phyloP scores from a whole-genome alignment of 2,329 filamentous ascomycete species.

The Didymella glomerata region DNA sequence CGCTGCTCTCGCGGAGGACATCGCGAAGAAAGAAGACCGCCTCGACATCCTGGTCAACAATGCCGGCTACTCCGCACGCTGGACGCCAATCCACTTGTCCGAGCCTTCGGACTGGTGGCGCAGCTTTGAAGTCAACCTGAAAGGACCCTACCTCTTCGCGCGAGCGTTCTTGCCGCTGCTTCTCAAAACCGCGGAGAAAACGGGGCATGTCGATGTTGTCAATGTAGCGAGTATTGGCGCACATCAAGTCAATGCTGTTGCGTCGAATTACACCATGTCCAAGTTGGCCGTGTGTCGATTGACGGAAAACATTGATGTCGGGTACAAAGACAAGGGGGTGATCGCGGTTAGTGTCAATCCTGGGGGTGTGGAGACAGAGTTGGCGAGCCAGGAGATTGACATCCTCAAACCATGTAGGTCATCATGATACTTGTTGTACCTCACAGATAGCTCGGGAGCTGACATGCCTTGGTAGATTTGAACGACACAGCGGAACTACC shows the following conservation, averaged over 20 bases:
- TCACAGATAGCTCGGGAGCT: neutral
- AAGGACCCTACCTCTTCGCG: conserved; percentile 57
- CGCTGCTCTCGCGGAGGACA: conserved; percentile 41
- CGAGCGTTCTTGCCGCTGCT: conserved; percentile 58
- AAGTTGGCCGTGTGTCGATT: conserved; percentile 62
- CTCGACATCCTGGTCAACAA: conserved; percentile 62
- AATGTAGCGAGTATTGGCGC: conserved; percentile 59
- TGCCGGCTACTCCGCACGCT: conserved; percentile 51
- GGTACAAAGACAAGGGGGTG: conserved; percentile 43
- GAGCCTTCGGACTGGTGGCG: conserved; percentile 54
- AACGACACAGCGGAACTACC: conserved; percentile 21
- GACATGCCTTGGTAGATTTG: neutral
- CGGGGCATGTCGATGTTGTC: conserved; percentile 48
- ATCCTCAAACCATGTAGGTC: conserved; percentile 7
- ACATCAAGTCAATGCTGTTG: conserved; percentile 19
- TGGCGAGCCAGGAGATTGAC: conserved; percentile 14
- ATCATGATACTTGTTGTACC: neutral
- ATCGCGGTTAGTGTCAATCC: conserved; percentile 37
- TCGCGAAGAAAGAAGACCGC: conserved; percentile 33
- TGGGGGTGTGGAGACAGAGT: conserved; percentile 38
- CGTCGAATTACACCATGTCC: conserved; percentile 55
- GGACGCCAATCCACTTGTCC: conserved; percentile 42
- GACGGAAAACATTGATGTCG: conserved; percentile 59
- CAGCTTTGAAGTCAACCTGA: conserved; percentile 60
- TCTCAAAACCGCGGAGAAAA: conserved; percentile 30